Conservation (phyloP, 345 rosid genomes). For the Clarkia xantiana region DNA sequence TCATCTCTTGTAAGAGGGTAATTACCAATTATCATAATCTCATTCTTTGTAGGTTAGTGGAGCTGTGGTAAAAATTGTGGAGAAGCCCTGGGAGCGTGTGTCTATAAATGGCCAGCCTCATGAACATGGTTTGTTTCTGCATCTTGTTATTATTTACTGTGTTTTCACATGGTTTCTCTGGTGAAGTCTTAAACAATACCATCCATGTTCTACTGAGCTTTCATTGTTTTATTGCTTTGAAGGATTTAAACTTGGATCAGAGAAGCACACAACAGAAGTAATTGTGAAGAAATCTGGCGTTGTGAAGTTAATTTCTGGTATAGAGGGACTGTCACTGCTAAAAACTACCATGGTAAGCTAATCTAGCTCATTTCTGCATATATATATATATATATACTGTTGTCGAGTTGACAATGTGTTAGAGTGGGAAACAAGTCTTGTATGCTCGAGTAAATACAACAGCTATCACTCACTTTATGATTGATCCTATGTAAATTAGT, state of each 20-base stretch:
- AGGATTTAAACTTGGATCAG: conserved; percentile 97
- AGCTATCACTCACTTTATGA: conserved; percentile 4
- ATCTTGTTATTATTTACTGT: background rate
- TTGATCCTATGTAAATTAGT: conserved; percentile 29
- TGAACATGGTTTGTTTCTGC: conserved; percentile 52
- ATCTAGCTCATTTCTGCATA: background rate
- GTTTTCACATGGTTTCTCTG: background rate
- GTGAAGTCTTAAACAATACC: no score
- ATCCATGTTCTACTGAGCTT: background rate
- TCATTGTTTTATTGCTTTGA: conserved; percentile 9
- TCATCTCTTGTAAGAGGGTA: no score
- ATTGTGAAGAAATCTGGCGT: conserved; percentile 49
- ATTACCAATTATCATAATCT: background rate
- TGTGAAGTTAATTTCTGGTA: conserved; percentile 49
- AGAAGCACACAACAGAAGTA: conserved; percentile 69
- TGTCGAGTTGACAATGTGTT: background rate
- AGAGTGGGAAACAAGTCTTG: no score
- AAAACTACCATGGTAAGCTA: conserved; percentile 75
- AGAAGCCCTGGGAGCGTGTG: conserved; percentile 95
- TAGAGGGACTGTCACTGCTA: conserved; percentile 61
- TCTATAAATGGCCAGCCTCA: conserved; percentile 50
- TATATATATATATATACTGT: background rate
- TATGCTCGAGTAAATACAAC: no score
- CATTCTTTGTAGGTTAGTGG: conserved; percentile 69
- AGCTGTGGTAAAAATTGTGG: conserved; percentile 56